phyloP scores from a whole-genome alignment of 1,139 yeast species.

The Debaryomyces subglobosus region DNA sequence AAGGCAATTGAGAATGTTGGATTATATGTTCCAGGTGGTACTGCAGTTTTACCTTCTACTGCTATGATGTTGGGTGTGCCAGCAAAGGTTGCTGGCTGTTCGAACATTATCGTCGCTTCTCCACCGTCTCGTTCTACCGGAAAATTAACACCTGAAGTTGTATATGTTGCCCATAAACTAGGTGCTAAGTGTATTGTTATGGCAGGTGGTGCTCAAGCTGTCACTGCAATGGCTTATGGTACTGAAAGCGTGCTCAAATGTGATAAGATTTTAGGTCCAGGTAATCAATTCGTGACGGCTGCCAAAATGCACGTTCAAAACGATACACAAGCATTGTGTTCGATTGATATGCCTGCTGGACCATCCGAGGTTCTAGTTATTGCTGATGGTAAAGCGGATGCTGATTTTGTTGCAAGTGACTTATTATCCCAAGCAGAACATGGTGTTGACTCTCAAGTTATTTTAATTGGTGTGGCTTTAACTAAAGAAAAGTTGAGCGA shows the following conservation, averaged over 20 bases:
- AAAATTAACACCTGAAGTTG: conserved; percentile 93
- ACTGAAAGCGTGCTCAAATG: conserved; percentile 90
- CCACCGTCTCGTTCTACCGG: conserved; percentile 96
- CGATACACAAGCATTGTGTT: conserved; percentile 91
- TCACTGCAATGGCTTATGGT: conserved; percentile 98
- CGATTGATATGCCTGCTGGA: conserved; percentile 99
- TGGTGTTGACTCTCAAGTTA: conserved; percentile 97
- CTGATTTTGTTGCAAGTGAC: conserved; percentile 95
- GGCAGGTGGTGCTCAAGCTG: conserved; percentile 99
- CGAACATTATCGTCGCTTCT: conserved; percentile 92
- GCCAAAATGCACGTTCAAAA: conserved; percentile 98
- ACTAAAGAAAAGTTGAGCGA: conserved; percentile 58
- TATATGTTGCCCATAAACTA: conserved; percentile 92
- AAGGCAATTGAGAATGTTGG: conserved; percentile 95
- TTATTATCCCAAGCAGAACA: conserved; percentile 97
- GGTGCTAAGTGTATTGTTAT: conserved; percentile 88
- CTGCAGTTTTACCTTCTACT: conserved; percentile 97
- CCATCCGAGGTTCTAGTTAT: conserved; percentile 96
- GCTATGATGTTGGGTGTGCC: conserved; percentile 99
- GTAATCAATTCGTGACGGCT: conserved; percentile 98
- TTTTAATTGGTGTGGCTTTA: conserved; percentile 80
- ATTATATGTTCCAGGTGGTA: conserved; percentile 96
- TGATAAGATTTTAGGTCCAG: conserved; percentile 97
- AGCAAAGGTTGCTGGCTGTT: conserved; percentile 98
- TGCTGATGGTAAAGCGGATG: conserved; percentile 85